phyloP scores from a whole-genome alignment of 1,139 yeast genomes.

The Suhomyces bribrorum region DNA sequence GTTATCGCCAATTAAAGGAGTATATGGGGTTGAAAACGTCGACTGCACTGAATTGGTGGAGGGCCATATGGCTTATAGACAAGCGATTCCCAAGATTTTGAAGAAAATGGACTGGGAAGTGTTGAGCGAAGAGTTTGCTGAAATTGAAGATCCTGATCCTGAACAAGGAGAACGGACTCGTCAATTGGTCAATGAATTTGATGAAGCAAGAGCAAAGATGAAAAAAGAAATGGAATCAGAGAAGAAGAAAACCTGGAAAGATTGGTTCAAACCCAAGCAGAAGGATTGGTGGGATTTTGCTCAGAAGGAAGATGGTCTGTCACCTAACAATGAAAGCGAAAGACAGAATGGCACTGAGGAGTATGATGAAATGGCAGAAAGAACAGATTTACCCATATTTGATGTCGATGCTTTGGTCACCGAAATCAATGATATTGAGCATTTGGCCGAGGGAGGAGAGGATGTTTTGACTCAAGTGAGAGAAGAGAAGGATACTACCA shows the following conservation, averaged over 20 bases:
- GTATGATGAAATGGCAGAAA: slow-evolving; percentile 10
- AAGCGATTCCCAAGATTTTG: slow-evolving; percentile 82
- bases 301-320: slow-evolving; percentile 2
- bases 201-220: slow-evolving; percentile 72
- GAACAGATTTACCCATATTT: slow-evolving; percentile 31
- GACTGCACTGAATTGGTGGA: slow-evolving; percentile 86
- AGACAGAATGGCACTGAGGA: slow-evolving; percentile 9
- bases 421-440: slow-evolving; percentile 49
- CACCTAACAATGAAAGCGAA: slow-evolving; percentile 1
- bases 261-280: slow-evolving; percentile 74
- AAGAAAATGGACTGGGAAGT: slow-evolving; percentile 76
- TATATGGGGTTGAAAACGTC: slow-evolving; percentile 73
- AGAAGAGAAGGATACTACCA: slow-evolving; percentile 16
- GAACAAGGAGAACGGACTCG: slow-evolving; percentile 82
- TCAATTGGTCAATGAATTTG: slow-evolving; percentile 78
- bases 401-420: slow-evolving; percentile 48
- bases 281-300: slow-evolving; percentile 87
- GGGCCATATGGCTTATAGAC: slow-evolving; percentile 97
- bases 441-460: slow-evolving; percentile 24
- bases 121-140: slow-evolving; percentile 86
- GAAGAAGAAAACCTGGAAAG: slow-evolving; percentile 52
- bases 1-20: slow-evolving; percentile 66
- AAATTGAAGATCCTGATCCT: slow-evolving; percentile 95
- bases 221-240: slow-evolving; percentile 33
- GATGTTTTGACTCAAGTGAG: slow-evolving; percentile 18